A percentile compares a stretch with the other conserved stretches of the same genome.
phyloP scores from a whole-genome alignment of 805 yeast species.

The Wickerhamomyces silvicola region DNA sequence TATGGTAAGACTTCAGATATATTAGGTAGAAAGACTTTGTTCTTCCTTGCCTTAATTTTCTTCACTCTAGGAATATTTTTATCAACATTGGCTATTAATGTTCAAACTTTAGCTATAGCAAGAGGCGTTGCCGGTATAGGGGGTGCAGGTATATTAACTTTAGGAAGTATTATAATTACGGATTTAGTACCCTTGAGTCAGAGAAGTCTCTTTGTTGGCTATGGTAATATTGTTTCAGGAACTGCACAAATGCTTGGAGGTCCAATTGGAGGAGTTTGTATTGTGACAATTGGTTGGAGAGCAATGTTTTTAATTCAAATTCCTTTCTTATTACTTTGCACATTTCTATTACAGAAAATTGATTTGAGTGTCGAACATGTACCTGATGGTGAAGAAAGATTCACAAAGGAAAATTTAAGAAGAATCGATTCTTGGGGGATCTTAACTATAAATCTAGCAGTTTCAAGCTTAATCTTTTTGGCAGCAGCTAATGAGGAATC shows the following conservation, averaged over 20 bases:
- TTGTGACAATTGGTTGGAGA: conserved; percentile 36
- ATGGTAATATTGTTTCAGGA: conserved; percentile 33
- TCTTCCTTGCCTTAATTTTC: conserved; percentile 37
- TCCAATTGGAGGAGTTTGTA: conserved; percentile 35
- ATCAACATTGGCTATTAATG: conserved; percentile 35
- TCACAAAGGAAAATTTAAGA: conserved; percentile 26
- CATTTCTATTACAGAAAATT: conserved; percentile 21
- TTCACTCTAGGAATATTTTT: conserved; percentile 39
- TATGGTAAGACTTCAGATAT: conserved; percentile 69
- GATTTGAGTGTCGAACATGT: conserved; percentile 26
- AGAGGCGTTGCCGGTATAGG: conserved; percentile 57
- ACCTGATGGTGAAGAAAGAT: conserved; percentile 22
- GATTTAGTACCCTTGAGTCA: conserved; percentile 49
- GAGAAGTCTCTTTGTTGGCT: conserved; percentile 50
- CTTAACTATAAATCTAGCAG: conserved; percentile 25
- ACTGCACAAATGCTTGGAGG: conserved; percentile 38
- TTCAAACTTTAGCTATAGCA: conserved; percentile 39
- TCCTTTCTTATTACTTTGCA: conserved; percentile 27
- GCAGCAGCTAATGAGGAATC: conserved; percentile 23
- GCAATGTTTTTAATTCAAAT: conserved; percentile 38
- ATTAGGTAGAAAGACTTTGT: conserved; percentile 43
- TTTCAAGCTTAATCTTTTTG: conserved; percentile 29
- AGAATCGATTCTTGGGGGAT: conserved; percentile 39
- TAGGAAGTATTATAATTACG: conserved; percentile 46
- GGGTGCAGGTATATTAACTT: conserved; percentile 47